A percentile compares a stretch with the other conserved stretches of the same genome.
These are phyloP conservation scores for Cutaneotrichosporon spelunceum DNA, from an alignment of 1,284 basidiomycete genomes.

Conservation along the genomic window DNA sequence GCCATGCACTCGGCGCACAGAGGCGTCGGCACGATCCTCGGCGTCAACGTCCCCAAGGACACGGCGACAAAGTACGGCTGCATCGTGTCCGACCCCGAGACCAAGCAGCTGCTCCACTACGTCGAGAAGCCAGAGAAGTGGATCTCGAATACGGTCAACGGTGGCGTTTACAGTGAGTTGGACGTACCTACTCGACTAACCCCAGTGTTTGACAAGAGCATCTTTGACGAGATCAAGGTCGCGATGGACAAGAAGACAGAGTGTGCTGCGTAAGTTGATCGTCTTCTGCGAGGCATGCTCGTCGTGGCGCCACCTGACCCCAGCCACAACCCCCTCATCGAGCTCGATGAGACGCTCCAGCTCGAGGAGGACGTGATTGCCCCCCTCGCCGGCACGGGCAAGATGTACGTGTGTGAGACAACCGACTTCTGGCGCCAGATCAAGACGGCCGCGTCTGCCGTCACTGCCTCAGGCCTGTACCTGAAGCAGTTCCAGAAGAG, in stretches of 20 bases:
- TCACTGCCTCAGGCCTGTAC: slow-evolving; percentile 55
- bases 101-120: slow-evolving; percentile 51
- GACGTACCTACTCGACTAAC: background rate
- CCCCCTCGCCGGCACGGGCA: slow-evolving; percentile 52
- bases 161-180: slow-evolving; percentile 50
- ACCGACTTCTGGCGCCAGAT: slow-evolving; percentile 56
- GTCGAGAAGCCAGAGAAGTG: slow-evolving; percentile 57
- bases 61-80: slow-evolving; percentile 55
- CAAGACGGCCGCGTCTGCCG: slow-evolving; percentile 57
- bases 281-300: no score
- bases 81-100: slow-evolving; percentile 54
- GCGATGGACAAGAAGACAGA: slow-evolving; percentile 56
- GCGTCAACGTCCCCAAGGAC: slow-evolving; percentile 53
- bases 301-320: no score
- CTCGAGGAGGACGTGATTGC: slow-evolving; percentile 57
- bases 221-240: slow-evolving; percentile 56
- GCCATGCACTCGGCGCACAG: slow-evolving; percentile 54
- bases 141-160: slow-evolving; percentile 56
- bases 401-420: slow-evolving; percentile 56
- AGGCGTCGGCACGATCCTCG: slow-evolving; percentile 56
- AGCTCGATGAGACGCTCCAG: slow-evolving; percentile 55
- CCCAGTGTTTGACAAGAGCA: slow-evolving; percentile 54
- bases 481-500: slow-evolving; percentile 43
- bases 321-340: slow-evolving; percentile 51
- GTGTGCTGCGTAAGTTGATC: slow-evolving; percentile 50